These are phyloP conservation scores for Camelina hispida DNA, from an alignment of 345 rosid species.

Conservation along the genomic window DNA sequence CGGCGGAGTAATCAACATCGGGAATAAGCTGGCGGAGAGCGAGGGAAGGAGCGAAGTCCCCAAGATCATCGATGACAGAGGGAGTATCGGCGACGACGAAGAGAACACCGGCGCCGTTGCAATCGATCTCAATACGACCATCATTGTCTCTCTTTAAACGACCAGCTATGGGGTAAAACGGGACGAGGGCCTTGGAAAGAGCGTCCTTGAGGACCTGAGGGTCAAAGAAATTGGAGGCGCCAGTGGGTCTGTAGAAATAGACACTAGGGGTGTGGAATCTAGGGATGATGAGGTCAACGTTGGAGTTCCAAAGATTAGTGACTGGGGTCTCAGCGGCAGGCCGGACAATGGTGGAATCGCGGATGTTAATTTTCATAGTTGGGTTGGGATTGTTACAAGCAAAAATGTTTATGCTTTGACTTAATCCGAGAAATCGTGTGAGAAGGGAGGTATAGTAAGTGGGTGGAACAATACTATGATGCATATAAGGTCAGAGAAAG, in stretches of 20 bases:
- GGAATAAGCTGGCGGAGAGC: conserved; percentile 88
- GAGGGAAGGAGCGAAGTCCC: conserved; percentile 86
- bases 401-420: not conserved
- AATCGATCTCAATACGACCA: conserved; percentile 93
- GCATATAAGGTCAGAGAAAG: no score
- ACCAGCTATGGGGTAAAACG: conserved; percentile 97
- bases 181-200: conserved; percentile 73
- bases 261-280: conserved; percentile 93
- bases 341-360: conserved; percentile 69
- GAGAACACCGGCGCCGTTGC: conserved; percentile 84
- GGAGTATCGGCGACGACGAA: conserved; percentile 80
- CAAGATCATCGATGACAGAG: conserved; percentile 75
- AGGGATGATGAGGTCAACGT: conserved; percentile 86
- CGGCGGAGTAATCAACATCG: conserved; percentile 79
- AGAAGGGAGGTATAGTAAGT: not conserved
- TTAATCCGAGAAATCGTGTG: not conserved
- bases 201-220: conserved; percentile 65
- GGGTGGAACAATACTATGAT: not conserved
- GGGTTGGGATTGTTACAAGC: no score
- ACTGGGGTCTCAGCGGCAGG: conserved; percentile 74
- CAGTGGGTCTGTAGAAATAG: conserved; percentile 81
- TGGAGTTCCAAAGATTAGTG: conserved; percentile 74
- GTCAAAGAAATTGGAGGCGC: conserved; percentile 68
- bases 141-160: conserved; percentile 64
- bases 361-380: conserved; percentile 66